Percentiles rank a stretch among this genome's conserved stretches.
Conservation (phyloP, 2,329 filamentous ascomycete species). For the Pseudocercospora musae region DNA sequence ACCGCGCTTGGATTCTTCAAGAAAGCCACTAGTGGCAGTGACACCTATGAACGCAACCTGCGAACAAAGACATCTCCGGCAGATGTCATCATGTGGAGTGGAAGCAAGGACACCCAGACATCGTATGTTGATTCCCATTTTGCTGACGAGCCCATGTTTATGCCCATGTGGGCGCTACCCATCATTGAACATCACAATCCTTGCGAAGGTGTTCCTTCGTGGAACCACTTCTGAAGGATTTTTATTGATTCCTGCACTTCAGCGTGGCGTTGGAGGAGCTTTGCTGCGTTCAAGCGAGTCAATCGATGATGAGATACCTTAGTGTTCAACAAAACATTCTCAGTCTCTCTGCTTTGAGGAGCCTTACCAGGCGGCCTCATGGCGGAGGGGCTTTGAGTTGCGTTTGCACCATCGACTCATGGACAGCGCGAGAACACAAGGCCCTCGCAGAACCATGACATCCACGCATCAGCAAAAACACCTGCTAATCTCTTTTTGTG, state of each 20-base stretch:
- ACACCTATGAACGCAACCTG: slow-evolving; percentile 73
- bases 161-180: slow-evolving; percentile 1
- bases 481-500: not conserved
- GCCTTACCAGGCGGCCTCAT: slow-evolving; percentile 25
- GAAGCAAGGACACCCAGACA: slow-evolving; percentile 93
- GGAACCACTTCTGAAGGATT: slow-evolving; percentile 6
- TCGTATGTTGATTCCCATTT: slow-evolving; percentile 59
- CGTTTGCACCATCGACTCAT: slow-evolving; percentile 26
- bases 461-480: not conserved
- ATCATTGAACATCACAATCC: not conserved
- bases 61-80: slow-evolving; percentile 90
- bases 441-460: not conserved
- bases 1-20: slow-evolving; percentile 84
- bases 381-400: slow-evolving; percentile 32
- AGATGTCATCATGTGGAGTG: slow-evolving; percentile 97
- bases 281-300: slow-evolving; percentile 17
- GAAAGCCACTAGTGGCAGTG: slow-evolving; percentile 76
- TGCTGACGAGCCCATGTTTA: slow-evolving; percentile 18
- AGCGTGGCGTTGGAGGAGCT: slow-evolving; percentile 27
- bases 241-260: slow-evolving; percentile 10
- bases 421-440: not conserved
- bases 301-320: slow-evolving; percentile 16
- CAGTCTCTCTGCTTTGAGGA: slow-evolving; percentile 27
- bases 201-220: not conserved
- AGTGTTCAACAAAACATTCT: slow-evolving; percentile 19